phyloP scores from a whole-genome alignment of 352 stramenopile species.

The Pythium volutum region DNA sequence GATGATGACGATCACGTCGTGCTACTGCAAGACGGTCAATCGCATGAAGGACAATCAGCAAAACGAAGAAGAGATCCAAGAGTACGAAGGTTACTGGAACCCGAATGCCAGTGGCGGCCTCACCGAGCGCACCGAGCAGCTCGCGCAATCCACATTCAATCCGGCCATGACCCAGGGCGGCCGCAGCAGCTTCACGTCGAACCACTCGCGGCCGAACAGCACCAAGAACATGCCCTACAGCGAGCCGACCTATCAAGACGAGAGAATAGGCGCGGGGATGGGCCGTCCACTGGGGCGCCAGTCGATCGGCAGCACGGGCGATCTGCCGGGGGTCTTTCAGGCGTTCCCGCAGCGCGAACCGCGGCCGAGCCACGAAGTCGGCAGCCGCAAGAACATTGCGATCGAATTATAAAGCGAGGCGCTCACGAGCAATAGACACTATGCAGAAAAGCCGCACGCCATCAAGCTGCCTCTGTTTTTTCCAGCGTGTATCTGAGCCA shows the following conservation, averaged over 20 bases:
- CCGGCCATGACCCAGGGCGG: slow-evolving; percentile 4
- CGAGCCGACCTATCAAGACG: slow-evolving; percentile 17
- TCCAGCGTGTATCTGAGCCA: not conserved
- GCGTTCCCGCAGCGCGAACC: slow-evolving; percentile 15
- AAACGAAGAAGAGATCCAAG: slow-evolving; percentile 14
- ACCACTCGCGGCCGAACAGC: slow-evolving; percentile 24
- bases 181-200: slow-evolving; percentile 22
- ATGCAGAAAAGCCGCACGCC: not conserved
- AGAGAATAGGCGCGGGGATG: slow-evolving; percentile 15
- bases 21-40: slow-evolving; percentile 29
- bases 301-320: slow-evolving; percentile 15
- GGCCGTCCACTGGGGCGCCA: not conserved
- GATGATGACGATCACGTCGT: slow-evolving; percentile 19
- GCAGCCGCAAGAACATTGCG: slow-evolving; percentile 22
- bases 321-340: slow-evolving; percentile 17
- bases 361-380: slow-evolving; percentile 20
- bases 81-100: slow-evolving; percentile 27
- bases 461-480: not conserved
- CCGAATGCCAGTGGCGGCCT: slow-evolving; percentile 1
- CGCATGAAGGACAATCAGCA: slow-evolving; percentile 24
- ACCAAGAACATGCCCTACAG: slow-evolving; percentile 15
- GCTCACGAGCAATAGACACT: not conserved
- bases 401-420: slow-evolving; percentile 19
- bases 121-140: slow-evolving; percentile 2
- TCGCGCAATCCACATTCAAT: slow-evolving; percentile 12